Conservation (phyloP, 1,284 basidiomycete genomes). For the Ustilago tritici region DNA sequence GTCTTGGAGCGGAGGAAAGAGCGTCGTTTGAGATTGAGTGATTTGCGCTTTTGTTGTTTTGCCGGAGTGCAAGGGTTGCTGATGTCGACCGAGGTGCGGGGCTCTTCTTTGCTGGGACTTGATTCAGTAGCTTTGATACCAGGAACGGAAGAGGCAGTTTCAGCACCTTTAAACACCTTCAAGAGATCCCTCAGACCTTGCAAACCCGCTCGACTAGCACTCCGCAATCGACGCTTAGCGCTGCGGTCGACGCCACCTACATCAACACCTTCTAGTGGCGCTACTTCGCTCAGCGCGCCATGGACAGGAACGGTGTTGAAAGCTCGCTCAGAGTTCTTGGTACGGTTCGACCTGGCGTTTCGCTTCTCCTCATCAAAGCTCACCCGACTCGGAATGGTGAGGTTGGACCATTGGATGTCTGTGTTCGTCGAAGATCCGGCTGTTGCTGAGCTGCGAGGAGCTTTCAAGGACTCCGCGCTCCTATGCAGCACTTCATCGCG, state of each 20-base stretch:
- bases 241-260: conserved; percentile 42
- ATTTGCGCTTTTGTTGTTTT: conserved; percentile 35
- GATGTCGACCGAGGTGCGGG: conserved; percentile 19
- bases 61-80: conserved; percentile 7
- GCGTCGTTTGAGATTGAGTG: conserved; percentile 41
- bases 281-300: conserved; percentile 6
- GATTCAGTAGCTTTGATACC: background rate
- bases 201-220: conserved; percentile 54
- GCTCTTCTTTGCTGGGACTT: background rate
- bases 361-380: conserved; percentile 15
- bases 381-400: conserved; percentile 9
- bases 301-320: conserved; percentile 29
- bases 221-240: conserved; percentile 50
- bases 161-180: conserved; percentile 38
- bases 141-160: background rate
- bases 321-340: conserved; percentile 10
- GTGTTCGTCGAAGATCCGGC: background rate
- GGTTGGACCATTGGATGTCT: conserved; percentile 1
- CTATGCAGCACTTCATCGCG: conserved; percentile 13
- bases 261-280: conserved; percentile 16
- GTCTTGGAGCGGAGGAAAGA: conserved; percentile 40
- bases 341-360: background rate
- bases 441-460: background rate
- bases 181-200: conserved; percentile 55
- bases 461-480: background rate